Evolutionary conservation across 495 filamentous ascomycete genomes (phyloP), one percentile per base, ranked within the genome.

Genomic region (Massariosphaeria phaeospora): DNA sequence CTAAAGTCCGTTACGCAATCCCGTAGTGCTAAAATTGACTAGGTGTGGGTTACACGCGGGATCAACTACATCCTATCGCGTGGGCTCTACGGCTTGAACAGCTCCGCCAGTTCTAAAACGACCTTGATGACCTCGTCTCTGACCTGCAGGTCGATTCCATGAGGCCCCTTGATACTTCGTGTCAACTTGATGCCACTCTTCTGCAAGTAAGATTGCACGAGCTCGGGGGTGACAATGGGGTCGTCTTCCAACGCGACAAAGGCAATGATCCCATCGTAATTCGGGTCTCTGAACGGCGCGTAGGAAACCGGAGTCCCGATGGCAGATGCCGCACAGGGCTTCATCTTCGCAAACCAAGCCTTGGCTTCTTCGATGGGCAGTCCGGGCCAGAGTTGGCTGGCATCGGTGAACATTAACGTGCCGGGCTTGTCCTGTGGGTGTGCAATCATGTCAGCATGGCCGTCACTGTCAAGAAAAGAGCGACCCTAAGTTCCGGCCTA

Each of bases 101-200:
- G 12, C 17, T 29, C 42, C 12, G 21, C 42, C 12, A 46, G 23
- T 6, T 25, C 27, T 12, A 29, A 23, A 5, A 31, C 42, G 4
- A 25, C 42, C 3, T 31, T 25, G 11, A 17, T n/a, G 2, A 46
- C 42, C 23, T 46, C 42, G 12, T 30, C 42, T 5, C 11, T 29
- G 10, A 4, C 23, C 15, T 46, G 24, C n/a, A n/a, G 2, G 17
- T 31, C 42, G 31, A 46, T 46, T 7, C 42, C 42, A 17, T 46
- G 42, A 2, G 11, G 11, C 4, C 24, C 42, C n/a, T 30, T 17
- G 6, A 46, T 9, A 29, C 7, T 46, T 17, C 12, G 15, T 17
- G 23, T 29, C 23, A 46, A 23, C 42, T 10, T 46, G 6, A 46
- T 46, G 10, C 42, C 42, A 25, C 42, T 46, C 42, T 10, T 46